Evolutionary conservation across 2,329 filamentous ascomycete species (phyloP).

Genomic region (Dactylellina haptotyla): DNA sequence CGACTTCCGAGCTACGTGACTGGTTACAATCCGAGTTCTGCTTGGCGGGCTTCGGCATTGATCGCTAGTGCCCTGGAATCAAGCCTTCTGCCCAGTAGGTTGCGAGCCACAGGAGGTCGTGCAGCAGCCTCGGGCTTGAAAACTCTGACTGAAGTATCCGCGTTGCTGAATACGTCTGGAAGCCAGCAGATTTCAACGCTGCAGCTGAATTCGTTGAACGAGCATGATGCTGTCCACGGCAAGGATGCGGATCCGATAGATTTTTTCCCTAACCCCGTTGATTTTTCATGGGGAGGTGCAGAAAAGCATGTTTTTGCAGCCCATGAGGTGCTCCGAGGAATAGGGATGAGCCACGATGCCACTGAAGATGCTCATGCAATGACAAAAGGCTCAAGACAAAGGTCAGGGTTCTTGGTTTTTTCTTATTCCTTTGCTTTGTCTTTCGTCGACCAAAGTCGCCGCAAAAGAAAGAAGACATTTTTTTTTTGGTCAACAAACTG

Average conservation of each 20-base stretch:
- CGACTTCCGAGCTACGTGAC: conserved; percentile 36
- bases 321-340: conserved; percentile 40
- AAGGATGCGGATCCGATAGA: conserved; percentile 22
- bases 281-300: conserved; percentile 44
- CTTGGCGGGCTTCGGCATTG: conserved; percentile 45
- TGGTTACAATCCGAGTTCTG: conserved; percentile 32
- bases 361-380: conserved; percentile 16
- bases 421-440: too few relatives aligned
- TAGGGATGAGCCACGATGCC: conserved; percentile 41
- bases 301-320: conserved; percentile 48
- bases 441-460: too few relatives aligned
- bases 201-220: conserved; percentile 21
- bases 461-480: conserved; percentile 12
- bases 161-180: conserved; percentile 31
- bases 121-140: conserved; percentile 19
- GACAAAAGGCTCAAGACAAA: conserved; percentile 38
- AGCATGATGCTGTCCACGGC: conserved; percentile 19
- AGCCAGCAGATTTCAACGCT: conserved; percentile 51
- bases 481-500: conserved; percentile 17
- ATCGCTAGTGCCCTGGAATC: conserved; percentile 39
- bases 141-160: conserved; percentile 38
- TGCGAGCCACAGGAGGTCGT: conserved; percentile 31
- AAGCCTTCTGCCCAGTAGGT: conserved; percentile 34
- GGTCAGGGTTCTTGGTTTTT: conserved; percentile 32
- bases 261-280: conserved; percentile 32